A percentile compares a stretch with the other conserved stretches of the same genome.
Evolutionary conservation across 495 filamentous ascomycete genomes (phyloP).

Genomic region (Neurospora africana): DNA sequence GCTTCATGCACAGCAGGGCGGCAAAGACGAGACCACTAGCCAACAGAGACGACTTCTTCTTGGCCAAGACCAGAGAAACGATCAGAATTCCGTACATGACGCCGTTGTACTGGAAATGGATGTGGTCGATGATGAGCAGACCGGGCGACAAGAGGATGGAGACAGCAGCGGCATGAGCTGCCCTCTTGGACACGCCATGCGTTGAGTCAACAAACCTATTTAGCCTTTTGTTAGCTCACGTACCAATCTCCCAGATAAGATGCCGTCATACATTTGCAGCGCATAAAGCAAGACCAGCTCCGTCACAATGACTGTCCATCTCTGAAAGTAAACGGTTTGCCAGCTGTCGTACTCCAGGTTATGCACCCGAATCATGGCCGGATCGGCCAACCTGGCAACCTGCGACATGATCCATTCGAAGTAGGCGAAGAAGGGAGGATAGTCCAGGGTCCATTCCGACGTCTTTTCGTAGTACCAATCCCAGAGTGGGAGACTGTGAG

Average conservation of each 20-base stretch:
- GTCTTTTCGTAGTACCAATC: constrained; percentile 97
- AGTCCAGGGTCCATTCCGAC: constrained; percentile 98
- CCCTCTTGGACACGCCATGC: constrained; percentile 51
- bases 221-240: constrained; percentile 9
- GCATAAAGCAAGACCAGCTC: constrained; percentile 79
- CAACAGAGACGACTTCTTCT: constrained; percentile 66
- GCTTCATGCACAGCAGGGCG: constrained; percentile 80
- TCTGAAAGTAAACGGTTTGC: constrained; percentile 88
- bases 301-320: constrained; percentile 73
- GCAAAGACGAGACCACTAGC: constrained; percentile 75
- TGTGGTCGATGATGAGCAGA: constrained; percentile 93
- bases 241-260: background rate
- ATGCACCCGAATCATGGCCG: constrained; percentile 70
- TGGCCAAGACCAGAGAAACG: constrained; percentile 70
- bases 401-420: constrained; percentile 94
- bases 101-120: constrained; percentile 99
- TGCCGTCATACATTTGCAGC: constrained; percentile 53
- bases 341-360: constrained; percentile 79
- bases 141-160: constrained; percentile 88
- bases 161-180: constrained; percentile 77
- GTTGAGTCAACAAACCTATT: constrained; percentile 61
- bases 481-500: constrained; percentile 73
- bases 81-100: constrained; percentile 87
- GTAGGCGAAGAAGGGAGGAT: constrained; percentile 93
- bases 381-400: constrained; percentile 62